Evolutionary conservation across 2,329 filamentous ascomycete genomes (phyloP).

Genomic region (Aspergillus jensenii): DNA sequence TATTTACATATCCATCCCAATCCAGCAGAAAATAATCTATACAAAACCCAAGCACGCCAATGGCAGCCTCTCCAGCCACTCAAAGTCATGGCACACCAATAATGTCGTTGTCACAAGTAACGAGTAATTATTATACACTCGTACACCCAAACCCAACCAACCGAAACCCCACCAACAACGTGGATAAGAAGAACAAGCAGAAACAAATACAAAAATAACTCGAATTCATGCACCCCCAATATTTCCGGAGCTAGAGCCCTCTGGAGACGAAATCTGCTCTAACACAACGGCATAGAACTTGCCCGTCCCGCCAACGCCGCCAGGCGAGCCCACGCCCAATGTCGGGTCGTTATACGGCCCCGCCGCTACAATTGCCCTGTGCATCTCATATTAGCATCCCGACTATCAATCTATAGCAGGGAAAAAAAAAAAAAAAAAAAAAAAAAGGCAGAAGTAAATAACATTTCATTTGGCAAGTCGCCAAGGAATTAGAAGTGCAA

Average conservation of each 20-base stretch:
- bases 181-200: background rate
- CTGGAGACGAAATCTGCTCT: constrained; percentile 25
- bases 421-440: background rate
- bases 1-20: background rate
- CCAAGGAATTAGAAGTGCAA: too few species aligned
- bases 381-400: background rate
- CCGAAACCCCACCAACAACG: background rate
- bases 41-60: background rate
- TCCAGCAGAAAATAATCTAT: background rate
- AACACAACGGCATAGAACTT: constrained; percentile 40
- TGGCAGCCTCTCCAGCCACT: background rate
- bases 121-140: background rate
- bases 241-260: background rate
- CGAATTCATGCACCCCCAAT: background rate
- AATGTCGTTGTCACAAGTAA: background rate
- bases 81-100: background rate
- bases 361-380: constrained; percentile 34
- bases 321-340: background rate
- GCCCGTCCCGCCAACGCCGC: constrained; percentile 26
- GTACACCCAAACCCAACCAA: background rate
- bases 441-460: background rate
- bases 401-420: background rate
- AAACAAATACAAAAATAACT: background rate
- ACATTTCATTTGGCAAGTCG: too few species aligned
- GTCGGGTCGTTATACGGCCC: constrained; percentile 38